phyloP scores from a whole-genome alignment of 805 yeast genomes.

The Candida ponderosae region DNA sequence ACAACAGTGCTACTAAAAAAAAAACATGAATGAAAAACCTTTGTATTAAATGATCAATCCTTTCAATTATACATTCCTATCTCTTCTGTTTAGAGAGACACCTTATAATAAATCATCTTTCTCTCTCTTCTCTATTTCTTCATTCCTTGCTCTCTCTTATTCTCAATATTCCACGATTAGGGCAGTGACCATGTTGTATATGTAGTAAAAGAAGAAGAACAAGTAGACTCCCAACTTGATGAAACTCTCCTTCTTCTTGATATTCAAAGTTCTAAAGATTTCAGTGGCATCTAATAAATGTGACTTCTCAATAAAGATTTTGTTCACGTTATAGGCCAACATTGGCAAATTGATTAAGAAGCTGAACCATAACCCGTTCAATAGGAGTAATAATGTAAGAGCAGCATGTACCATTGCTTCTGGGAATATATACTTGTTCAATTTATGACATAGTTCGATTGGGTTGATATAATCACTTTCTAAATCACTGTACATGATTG shows the following conservation, averaged over 20 bases:
- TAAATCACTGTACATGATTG: slow-evolving; percentile 90
- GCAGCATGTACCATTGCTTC: slow-evolving; percentile 82
- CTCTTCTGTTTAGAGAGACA: too few relatives aligned
- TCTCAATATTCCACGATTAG: too few relatives aligned
- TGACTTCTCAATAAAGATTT: slow-evolving; percentile 60
- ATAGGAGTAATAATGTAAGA: slow-evolving; percentile 59
- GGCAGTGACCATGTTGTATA: slow-evolving; percentile 93
- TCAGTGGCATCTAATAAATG: slow-evolving; percentile 95
- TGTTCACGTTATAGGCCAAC: slow-evolving; percentile 75
- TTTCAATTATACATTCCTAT: too few relatives aligned
- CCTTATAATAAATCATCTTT: too few relatives aligned
- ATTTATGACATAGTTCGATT: slow-evolving; percentile 87
- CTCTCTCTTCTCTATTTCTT: too few relatives aligned
- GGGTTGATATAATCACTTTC: slow-evolving; percentile 97
- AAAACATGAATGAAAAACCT: too few relatives aligned
- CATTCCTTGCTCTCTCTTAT: too few relatives aligned
- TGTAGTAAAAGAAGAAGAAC: slow-evolving; percentile 88
- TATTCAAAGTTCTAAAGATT: slow-evolving; percentile 87
- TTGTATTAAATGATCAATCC: too few relatives aligned
- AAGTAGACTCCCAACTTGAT: slow-evolving; percentile 87
- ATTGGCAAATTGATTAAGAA: slow-evolving; percentile 79
- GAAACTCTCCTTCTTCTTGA: slow-evolving; percentile 89
- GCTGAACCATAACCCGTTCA: slow-evolving; percentile 90
- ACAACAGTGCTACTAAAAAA: too few relatives aligned
- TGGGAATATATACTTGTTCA: slow-evolving; percentile 83